Base-by-base conservation (phyloP, 495 filamentous ascomycete species). In the Penicillium crystallinum region DNA sequence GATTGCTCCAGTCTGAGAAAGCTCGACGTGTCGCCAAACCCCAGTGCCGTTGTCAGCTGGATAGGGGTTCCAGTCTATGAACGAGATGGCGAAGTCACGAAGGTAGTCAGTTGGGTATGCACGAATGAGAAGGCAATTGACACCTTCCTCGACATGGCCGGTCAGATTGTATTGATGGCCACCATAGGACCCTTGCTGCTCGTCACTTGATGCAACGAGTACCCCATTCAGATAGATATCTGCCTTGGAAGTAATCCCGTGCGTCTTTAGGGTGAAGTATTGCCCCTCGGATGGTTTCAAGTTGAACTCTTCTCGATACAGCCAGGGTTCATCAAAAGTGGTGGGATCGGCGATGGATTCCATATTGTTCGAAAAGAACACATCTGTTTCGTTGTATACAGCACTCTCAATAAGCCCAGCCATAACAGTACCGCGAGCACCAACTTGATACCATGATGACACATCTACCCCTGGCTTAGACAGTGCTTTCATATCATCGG, bases 1-100 rank as follows among this genome's bases (percentile, higher is more conserved):
- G 0, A 84, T 73, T 5, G 77, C 60, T 0, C 82, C 82, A 0
- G 79, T 84, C 55, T 80, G 74, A 44, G 76, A 76, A 19, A 87
- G 19, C 43, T 82, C 80, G 6, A 87, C 72, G 39, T 84, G 59
- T 0, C 83, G 73, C 83, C 83, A 86, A 2, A 87, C 73, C 0
- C 84, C 83, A 0, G 77, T 82, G 1, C 78, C 77, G 44, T 78
- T 82, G 56, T 83, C 79, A 0, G 72, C 66, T 0, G 84, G 83
- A 48, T 77, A 81, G 0, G 82, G 82, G 37, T 85, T 86, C 84
- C 84, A 87, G 50, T 87, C 83, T 1, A 81, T 77, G 48, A 81
- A 87, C 0, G 82, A 80, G 17, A 81, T 57, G 0, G 76, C 80
- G 40, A 86, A 73, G 49, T 87, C 81, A 22, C 75, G 69, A 23